Evolutionary conservation across 2,329 filamentous ascomycete genomes (phyloP).

Genomic region (Fusarium graminum): DNA sequence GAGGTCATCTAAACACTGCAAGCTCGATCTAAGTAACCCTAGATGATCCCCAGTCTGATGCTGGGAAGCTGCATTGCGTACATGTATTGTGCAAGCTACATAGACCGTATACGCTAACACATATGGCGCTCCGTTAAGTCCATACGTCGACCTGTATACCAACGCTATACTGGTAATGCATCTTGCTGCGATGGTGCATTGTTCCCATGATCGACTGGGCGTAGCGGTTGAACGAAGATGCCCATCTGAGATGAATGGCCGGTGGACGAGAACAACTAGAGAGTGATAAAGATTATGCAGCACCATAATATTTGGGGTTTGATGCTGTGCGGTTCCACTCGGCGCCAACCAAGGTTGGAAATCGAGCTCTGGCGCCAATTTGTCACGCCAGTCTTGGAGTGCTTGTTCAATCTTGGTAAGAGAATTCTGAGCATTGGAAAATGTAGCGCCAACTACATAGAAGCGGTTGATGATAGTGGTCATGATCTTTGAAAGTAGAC

Average conservation of each 20-base stretch:
- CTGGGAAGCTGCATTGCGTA: conserved; percentile 14
- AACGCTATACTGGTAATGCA: conserved; percentile 14
- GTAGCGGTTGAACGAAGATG: conserved; percentile 10
- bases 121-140: conserved; percentile 11
- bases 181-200: conserved; percentile 13
- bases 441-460: conserved; percentile 14
- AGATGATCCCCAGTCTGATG: neutral
- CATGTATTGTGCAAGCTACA: conserved; percentile 21
- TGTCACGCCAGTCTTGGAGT: conserved; percentile 10
- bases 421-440: conserved; percentile 9
- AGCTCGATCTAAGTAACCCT: neutral
- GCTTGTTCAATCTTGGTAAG: conserved; percentile 17
- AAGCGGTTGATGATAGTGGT: conserved; percentile 23
- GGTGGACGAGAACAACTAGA: conserved; percentile 8
- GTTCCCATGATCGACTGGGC: conserved; percentile 9
- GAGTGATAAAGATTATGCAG: conserved; percentile 21
- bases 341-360: conserved; percentile 3
- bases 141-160: conserved; percentile 9
- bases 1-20: conserved; percentile 15
- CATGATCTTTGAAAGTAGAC: conserved; percentile 22
- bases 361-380: neutral
- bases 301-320: conserved; percentile 23
- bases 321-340: neutral
- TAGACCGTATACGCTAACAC: conserved; percentile 16
- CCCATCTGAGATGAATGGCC: conserved; percentile 21